These are phyloP conservation scores for Ganoderma lucidum DNA, from an alignment of 1,284 basidiomycete genomes.

Conservation along the genomic window DNA sequence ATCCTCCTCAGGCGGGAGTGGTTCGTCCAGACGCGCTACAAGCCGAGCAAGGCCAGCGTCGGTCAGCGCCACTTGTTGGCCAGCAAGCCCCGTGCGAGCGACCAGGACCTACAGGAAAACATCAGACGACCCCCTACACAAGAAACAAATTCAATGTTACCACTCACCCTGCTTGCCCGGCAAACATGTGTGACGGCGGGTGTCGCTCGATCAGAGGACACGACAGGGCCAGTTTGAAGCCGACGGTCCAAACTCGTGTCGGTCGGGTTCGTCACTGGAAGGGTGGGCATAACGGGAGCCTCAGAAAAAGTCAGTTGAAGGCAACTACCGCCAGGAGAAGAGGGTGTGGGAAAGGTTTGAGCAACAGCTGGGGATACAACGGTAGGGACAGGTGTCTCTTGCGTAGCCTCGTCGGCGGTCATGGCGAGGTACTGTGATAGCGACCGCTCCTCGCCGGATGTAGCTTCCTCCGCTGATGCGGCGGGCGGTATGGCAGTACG, in stretches of 20 bases:
- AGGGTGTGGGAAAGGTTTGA: background rate
- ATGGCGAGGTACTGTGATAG: background rate
- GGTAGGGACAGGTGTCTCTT: background rate
- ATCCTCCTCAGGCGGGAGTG: background rate
- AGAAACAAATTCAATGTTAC: too few relatives aligned
- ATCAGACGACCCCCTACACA: background rate
- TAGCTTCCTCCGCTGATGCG: background rate
- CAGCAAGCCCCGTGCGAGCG: constrained; percentile 11
- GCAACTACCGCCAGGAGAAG: background rate
- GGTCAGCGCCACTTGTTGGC: constrained; percentile 19
- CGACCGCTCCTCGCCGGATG: background rate
- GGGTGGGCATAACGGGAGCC: background rate
- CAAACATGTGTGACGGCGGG: background rate
- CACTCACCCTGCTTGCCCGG: constrained; percentile 8
- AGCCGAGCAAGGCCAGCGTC: constrained; percentile 19
- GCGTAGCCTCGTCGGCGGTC: background rate
- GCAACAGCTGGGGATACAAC: background rate
- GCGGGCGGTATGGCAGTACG: background rate
- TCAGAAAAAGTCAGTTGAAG: background rate
- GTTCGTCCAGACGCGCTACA: constrained; percentile 11
- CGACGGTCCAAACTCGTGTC: background rate
- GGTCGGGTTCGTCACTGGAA: background rate
- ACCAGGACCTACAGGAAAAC: constrained; percentile 12
- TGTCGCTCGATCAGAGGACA: background rate
- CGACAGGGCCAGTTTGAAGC: background rate